Base-by-base conservation (phyloP, 177 flowering plant genomes). In the Telopea speciosissima region DNA sequence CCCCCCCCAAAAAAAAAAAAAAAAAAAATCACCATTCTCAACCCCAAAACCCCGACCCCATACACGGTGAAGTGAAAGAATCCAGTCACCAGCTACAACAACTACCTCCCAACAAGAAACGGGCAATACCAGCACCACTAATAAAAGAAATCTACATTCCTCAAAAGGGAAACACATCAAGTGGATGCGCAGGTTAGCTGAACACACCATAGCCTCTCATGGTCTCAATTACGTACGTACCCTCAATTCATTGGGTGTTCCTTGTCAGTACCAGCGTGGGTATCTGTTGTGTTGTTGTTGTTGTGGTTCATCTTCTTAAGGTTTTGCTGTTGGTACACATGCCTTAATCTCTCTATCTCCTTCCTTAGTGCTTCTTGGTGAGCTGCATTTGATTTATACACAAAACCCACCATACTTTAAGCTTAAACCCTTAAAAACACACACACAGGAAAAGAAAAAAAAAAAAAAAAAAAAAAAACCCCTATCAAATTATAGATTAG, bases 311-410 rank as follows among this genome's bases (percentile, higher is more conserved):
- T 73, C 74, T 73, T 75, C 78, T 81, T 79, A 1, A 76, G 61
- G 73, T 70, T 75, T 45, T 80, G 85, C 56, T 79, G 82, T 7
- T 81, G 80, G 68, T 79, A 81, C 26, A 79, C 78, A 75, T 79
- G 80, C 73, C 82, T 79, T 61, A 81, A 66, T 75, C 84, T 81
- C 65, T 81, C 84, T 63, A 81, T 79, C 63, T 81, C 84, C 64
- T 73, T 75, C 78, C 66, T 81, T 70, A 81, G 68, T 45, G 84
- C 84, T 49, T 79, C 82, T 73, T 81, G 84, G 71, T 81, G 83
- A 26, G 83, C 83, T 81, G 79, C 77, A 73, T 73, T 67, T 54
- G 16, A 54, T 54, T 58, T 19, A 25, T 26, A 1, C 65, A 25
- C 42, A 28, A 63, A 62, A 8, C 65, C 54, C 3, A 12, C 17